Evolutionary conservation across 1,139 yeast genomes (phyloP), one percentile per base, ranked within the genome.

Genomic region (Eremothecium gossypii): DNA sequence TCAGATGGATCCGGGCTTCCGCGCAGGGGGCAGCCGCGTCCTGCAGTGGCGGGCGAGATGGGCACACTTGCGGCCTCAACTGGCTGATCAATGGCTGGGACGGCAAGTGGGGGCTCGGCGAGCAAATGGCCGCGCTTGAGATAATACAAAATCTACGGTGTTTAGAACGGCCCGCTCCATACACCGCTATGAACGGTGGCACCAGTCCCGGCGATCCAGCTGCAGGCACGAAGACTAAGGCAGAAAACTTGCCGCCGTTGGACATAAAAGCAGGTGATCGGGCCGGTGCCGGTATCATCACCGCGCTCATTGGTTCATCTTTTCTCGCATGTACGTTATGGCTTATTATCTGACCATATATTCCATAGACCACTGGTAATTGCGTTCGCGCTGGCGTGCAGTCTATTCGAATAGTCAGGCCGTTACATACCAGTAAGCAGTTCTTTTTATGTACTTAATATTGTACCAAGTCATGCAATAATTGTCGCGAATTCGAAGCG

Each of bases 281-380:
- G 48, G 96, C 93, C 1, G 96, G 96, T 44, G 96, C 96, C 1
- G 85, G 91, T 38, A 75, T 87, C 40, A 76, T 87, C 46, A 89
- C 96, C 2, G 85, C 83, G 7, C 60, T 86, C 29, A 70, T 86
- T 40, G 81, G 87, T 41, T 70, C 76, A 3, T 71, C 81, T 3
- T 66, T 85, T 39, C 65, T 83, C 32, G 84, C 77, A 5, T 67
- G 81, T 33, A 79, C 81, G 33, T 71, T 77, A 30, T 89, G 96
- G 96, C 70, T 86, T 61, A 64, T 84, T 40, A 50, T 77, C 41
- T 76, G 61, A 42, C 12, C 41, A 17, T 17, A 17, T 17, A 4
- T 6, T 17, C 23, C 23, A 17, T 4, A 17, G 23, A 17, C 5
- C 6, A 17, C 5, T 17, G 23, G 23, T 17, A 17, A 17, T 3